These are phyloP conservation scores for Harrya chromipes DNA, from an alignment of 768 basidiomycete genomes.

Conservation along the genomic window DNA sequence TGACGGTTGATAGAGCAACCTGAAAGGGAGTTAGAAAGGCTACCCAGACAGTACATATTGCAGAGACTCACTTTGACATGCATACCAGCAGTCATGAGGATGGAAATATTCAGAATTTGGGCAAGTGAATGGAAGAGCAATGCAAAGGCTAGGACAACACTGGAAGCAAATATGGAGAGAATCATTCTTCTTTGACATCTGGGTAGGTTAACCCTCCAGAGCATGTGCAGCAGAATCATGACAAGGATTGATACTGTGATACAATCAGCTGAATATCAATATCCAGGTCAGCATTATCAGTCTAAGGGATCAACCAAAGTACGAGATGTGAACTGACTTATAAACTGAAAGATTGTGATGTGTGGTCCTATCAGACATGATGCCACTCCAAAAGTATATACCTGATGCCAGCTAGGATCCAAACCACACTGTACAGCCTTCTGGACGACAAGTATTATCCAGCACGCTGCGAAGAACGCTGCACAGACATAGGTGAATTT, in stretches of 20 bases:
- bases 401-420: too few relatives aligned
- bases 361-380: background rate
- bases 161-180: conserved; percentile 17
- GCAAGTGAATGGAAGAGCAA: conserved; percentile 11
- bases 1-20: too few relatives aligned
- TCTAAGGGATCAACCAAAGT: too few relatives aligned
- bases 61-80: conserved; percentile 11
- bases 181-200: conserved; percentile 22
- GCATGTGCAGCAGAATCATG: conserved; percentile 11
- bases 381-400: background rate
- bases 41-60: background rate
- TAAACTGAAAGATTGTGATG: background rate
- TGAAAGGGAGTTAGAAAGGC: background rate
- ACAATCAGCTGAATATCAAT: conserved; percentile 7
- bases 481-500: background rate
- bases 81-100: conserved; percentile 4
- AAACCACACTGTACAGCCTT: conserved; percentile 1
- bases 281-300: too few relatives aligned
- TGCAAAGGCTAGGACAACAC: conserved; percentile 10
- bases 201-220: conserved; percentile 20
- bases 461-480: background rate
- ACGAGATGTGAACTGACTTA: background rate
- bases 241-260: conserved; percentile 4
- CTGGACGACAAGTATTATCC: background rate
- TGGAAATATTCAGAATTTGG: conserved; percentile 3